phyloP scores from a whole-genome alignment of 441 rosid species.

The Kokia cookei region DNA sequence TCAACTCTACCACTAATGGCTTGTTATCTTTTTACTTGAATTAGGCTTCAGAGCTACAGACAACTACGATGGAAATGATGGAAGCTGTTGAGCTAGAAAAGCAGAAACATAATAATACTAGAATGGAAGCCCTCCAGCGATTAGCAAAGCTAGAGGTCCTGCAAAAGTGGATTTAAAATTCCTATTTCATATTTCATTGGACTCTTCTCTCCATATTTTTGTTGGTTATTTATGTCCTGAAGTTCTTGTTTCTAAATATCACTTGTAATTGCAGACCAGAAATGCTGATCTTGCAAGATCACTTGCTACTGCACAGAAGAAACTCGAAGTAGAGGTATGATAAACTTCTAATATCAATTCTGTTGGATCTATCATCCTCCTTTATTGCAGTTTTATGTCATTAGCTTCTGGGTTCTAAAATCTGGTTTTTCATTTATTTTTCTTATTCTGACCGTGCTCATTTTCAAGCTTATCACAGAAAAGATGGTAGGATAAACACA shows the following conservation, averaged over 20 bases:
- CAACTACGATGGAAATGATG: conserved; percentile 86
- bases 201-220: not conserved
- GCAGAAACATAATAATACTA: conserved; percentile 89
- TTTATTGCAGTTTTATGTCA: not conserved
- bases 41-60: conserved; percentile 89
- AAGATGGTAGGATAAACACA: not conserved
- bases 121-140: conserved; percentile 79
- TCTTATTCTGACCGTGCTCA: not conserved
- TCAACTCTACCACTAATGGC: not conserved
- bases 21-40: conserved; percentile 5
- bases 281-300: conserved; percentile 88
- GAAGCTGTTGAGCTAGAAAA: conserved; percentile 87
- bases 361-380: not conserved
- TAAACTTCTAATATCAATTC: not conserved
- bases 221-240: not conserved
- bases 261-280: conserved; percentile 56
- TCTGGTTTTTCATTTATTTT: not conserved
- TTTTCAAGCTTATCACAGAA: not conserved
- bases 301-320: conserved; percentile 74
- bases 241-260: conserved; percentile 18
- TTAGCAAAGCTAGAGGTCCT: conserved; percentile 83
- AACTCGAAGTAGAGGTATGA: conserved; percentile 81
- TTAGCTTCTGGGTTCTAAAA: not conserved
- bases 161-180: conserved; percentile 6
- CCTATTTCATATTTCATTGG: conserved; percentile 8